Base-by-base conservation (phyloP, 2,329 filamentous ascomycete species). In the Sporothrix curviconia region DNA sequence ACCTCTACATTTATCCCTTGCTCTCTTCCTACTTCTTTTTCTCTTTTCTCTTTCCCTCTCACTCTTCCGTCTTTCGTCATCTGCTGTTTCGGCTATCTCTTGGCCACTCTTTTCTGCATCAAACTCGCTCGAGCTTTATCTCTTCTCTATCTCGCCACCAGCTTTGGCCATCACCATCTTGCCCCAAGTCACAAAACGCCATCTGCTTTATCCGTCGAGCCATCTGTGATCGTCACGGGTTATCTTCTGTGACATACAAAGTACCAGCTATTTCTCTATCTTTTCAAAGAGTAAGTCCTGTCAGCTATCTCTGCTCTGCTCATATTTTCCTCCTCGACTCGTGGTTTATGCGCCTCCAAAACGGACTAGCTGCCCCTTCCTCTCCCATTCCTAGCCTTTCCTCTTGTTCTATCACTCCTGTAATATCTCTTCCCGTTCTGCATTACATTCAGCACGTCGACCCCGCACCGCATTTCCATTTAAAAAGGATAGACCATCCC, bases 401-500 rank as follows among this genome's bases (percentile, higher is more conserved):
- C n/a, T n/a, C n/a, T n/a, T n/a, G n/a, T n/a, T n/a, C n/a, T n/a
- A n/a, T n/a, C 34, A 17, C 32, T n/a, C 15, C 8, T 52, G 7
- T 14, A 14, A 22, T 42, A n/a, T 53, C 37, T 43, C 37, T 40
- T 15, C 2, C 49, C 12, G 22, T 51, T 28, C 11, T n/a, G 32
- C 47, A 25, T 11, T 47, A 17, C 32, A 25, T 17, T 51, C 22
- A 17, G 22, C 25, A 39, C 25, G 22, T 39, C 9, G 50, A 43
- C 50, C 50, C 49, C 50, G 50, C 50, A 53, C 50, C 24, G 19
- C 17, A 53, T 53, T 32, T 30, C 37, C 50, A n/a, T 53, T 53
- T 53, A 53, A 34, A 53, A 43, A 32, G 24, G 25, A 47, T 3
- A 17, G 19, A 34, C 37, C 32, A 5, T 3, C 47, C 32, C 47